phyloP scores from a whole-genome alignment of 116 monocot species.

The Posidonia oceanica region DNA sequence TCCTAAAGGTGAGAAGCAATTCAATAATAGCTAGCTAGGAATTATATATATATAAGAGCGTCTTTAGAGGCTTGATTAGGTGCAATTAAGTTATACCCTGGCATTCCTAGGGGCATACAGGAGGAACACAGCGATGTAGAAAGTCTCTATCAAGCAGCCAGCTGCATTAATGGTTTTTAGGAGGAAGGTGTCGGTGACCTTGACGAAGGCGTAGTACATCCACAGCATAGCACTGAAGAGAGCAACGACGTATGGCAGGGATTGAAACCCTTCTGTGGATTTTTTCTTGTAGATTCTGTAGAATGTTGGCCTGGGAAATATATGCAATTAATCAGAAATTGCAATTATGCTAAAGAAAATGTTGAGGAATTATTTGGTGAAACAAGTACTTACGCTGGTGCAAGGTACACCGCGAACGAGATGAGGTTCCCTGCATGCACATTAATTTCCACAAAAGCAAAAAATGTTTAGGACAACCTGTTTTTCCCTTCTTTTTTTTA shows the following conservation, averaged over 20 bases:
- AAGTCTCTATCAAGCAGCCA: conserved; percentile 18
- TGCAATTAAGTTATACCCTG: conserved; percentile 1
- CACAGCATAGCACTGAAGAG: conserved; percentile 51
- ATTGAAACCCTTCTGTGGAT: conserved; percentile 49
- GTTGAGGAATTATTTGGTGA: too few species aligned
- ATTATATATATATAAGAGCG: neutral
- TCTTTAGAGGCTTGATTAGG: neutral
- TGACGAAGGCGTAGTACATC: conserved; percentile 49
- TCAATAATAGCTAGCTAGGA: neutral
- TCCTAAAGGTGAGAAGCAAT: neutral
- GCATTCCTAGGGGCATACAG: conserved; percentile 12
- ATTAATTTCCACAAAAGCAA: neutral
- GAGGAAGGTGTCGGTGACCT: conserved; percentile 9
- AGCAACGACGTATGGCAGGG: conserved; percentile 35
- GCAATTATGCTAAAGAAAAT: too few species aligned
- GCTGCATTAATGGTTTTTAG: conserved; percentile 22
- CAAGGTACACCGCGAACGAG: conserved; percentile 62
- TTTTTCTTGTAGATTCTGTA: conserved; percentile 28
- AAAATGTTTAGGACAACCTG: neutral
- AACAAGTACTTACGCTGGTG: conserved; percentile 46
- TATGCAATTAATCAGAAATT: neutral
- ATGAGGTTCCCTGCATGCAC: conserved; percentile 45
- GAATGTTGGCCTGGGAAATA: conserved; percentile 33
- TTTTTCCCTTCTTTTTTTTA: neutral
- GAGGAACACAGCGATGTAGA: conserved; percentile 22